Percentiles rank a stretch among this genome's conserved stretches.
Conservation (phyloP, 306 rosid genomes). For the Casuarina glauca region DNA sequence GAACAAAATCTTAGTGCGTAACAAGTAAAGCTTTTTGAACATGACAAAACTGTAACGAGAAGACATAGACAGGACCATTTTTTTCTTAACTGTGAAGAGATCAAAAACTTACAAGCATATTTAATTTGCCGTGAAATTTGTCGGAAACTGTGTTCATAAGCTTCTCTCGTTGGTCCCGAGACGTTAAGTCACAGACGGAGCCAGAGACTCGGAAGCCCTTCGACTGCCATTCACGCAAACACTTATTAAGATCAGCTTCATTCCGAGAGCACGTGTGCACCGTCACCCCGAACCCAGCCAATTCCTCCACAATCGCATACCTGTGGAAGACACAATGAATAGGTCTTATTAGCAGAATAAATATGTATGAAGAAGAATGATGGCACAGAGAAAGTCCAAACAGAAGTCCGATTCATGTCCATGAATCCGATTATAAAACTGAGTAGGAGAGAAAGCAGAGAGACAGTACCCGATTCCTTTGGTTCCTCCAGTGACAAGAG, state of each 20-base stretch:
- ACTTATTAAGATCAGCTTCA: constrained; percentile 21
- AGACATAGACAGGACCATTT: too few relatives aligned
- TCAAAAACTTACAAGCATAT: constrained; percentile 30
- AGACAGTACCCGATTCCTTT: not conserved
- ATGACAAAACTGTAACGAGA: too few relatives aligned
- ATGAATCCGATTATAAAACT: too few relatives aligned
- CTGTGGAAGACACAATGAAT: not conserved
- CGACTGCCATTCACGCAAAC: constrained; percentile 21
- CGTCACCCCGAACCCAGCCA: constrained; percentile 1
- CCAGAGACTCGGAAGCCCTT: constrained; percentile 36
- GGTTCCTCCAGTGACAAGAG: not conserved
- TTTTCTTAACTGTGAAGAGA: not conserved
- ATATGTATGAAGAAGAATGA: too few relatives aligned
- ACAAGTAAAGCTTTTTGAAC: not conserved
- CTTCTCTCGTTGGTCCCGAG: constrained; percentile 22
- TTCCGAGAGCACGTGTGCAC: constrained; percentile 31
- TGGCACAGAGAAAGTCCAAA: too few relatives aligned
- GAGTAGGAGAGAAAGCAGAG: not conserved
- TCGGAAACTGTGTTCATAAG: constrained; percentile 25
- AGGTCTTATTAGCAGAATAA: too few relatives aligned
- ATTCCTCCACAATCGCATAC: constrained; percentile 22
- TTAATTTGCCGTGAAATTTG: constrained; percentile 37
- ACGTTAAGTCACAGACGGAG: constrained; percentile 31
- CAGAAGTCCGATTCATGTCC: too few relatives aligned
- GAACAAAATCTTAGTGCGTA: not conserved